Evolutionary conservation across 2,329 filamentous ascomycete species (phyloP).

Genomic region (Lasiodiplodia gonubiensis): DNA sequence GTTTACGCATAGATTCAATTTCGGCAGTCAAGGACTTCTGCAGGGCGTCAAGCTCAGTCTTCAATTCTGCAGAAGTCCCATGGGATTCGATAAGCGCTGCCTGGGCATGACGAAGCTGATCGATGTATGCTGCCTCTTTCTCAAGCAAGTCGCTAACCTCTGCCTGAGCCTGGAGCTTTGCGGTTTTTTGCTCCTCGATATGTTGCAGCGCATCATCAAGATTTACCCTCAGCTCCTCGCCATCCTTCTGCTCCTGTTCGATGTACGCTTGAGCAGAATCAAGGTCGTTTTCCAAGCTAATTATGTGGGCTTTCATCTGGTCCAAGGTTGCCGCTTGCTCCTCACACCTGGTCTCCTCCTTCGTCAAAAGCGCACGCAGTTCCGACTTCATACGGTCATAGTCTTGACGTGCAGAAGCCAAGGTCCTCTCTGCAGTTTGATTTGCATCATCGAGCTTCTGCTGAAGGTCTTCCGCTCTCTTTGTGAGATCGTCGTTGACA

Average conservation of each 20-base stretch:
- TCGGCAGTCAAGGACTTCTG: background rate
- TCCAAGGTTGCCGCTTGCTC: slow-evolving; percentile 33
- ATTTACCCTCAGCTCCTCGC: slow-evolving; percentile 41
- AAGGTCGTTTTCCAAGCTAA: background rate
- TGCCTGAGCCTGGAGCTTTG: slow-evolving; percentile 30
- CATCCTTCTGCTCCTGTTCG: slow-evolving; percentile 30
- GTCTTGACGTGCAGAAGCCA: slow-evolving; percentile 35
- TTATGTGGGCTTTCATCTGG: slow-evolving; percentile 23
- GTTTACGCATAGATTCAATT: slow-evolving; percentile 5
- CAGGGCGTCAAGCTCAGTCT: slow-evolving; percentile 5
- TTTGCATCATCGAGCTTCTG: slow-evolving; percentile 47
- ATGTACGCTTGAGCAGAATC: background rate
- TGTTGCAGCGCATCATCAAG: slow-evolving; percentile 34
- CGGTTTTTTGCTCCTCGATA: slow-evolving; percentile 35
- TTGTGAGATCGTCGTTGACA: slow-evolving; percentile 46
- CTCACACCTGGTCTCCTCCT: slow-evolving; percentile 51
- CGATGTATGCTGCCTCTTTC: slow-evolving; percentile 33
- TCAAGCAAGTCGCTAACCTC: slow-evolving; percentile 37
- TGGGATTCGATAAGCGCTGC: background rate
- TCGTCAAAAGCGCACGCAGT: slow-evolving; percentile 41
- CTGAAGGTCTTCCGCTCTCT: slow-evolving; percentile 42
- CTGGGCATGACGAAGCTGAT: slow-evolving; percentile 31
- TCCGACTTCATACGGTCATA: slow-evolving; percentile 46
- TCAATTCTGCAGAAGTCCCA: background rate
- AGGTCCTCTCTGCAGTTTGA: slow-evolving; percentile 39